These are phyloP conservation scores for Moesziomyces sp. DNA, from an alignment of 1,284 basidiomycete genomes.

Conservation along the genomic window DNA sequence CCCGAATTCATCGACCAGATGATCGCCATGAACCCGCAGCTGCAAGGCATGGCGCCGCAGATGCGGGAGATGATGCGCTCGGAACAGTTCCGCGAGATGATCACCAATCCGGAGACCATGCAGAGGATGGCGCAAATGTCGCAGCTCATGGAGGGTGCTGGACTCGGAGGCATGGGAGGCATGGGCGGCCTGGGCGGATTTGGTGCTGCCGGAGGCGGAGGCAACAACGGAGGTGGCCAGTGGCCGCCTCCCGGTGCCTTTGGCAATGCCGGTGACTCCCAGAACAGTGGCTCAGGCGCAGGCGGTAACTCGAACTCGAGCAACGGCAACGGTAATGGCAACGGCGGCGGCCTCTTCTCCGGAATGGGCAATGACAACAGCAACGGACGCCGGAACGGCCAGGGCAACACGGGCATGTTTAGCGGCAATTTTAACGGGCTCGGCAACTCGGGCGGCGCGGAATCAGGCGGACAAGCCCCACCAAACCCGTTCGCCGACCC, in stretches of 20 bases:
- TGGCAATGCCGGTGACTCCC: conserved; percentile 12
- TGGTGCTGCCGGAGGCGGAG: conserved; percentile 16
- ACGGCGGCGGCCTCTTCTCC: conserved; percentile 4
- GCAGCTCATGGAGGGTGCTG: conserved; percentile 52
- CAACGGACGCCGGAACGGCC: conserved; percentile 12
- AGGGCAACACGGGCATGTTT: conserved; percentile 15
- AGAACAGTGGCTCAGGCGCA: neutral
- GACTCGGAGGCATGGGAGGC: conserved; percentile 25
- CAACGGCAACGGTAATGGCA: conserved; percentile 4
- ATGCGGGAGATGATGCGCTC: conserved; percentile 63
- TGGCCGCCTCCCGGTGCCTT: conserved; percentile 60
- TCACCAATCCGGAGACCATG: conserved; percentile 64
- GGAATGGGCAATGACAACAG: conserved; percentile 6
- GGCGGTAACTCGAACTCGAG: neutral
- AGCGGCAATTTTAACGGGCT: conserved; percentile 21
- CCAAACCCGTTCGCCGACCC: conserved; percentile 36
- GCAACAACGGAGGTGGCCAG: conserved; percentile 24
- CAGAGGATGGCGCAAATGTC: conserved; percentile 60
- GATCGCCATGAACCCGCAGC: conserved; percentile 62
- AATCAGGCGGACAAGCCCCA: conserved; percentile 12
- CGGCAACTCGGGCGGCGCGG: conserved; percentile 16
- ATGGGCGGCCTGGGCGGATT: conserved; percentile 23
- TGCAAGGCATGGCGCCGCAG: conserved; percentile 60
- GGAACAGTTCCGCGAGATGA: conserved; percentile 62
- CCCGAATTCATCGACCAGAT: conserved; percentile 66